phyloP scores from a whole-genome alignment of 371 early-diverging fungal species.

The Smittium culicis region DNA sequence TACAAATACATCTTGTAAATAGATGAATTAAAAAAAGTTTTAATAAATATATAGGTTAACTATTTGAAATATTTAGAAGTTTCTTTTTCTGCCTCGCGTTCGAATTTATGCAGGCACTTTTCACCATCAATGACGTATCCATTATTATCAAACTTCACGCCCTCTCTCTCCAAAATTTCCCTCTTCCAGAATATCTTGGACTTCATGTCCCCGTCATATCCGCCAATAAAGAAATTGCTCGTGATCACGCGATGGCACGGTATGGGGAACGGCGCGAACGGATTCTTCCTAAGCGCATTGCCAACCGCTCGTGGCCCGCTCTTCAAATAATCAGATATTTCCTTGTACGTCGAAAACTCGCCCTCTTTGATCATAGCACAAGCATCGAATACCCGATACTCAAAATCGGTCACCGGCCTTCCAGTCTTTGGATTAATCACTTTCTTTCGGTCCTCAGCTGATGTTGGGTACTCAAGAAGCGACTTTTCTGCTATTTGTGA shows the following conservation, averaged over 20 bases:
- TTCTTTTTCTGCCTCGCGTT: too few species aligned
- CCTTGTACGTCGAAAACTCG: conserved; percentile 58
- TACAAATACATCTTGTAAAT: too few species aligned
- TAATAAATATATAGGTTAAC: too few species aligned
- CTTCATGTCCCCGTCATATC: conserved; percentile 53
- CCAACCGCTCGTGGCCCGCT: conserved; percentile 60
- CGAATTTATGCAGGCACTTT: background rate
- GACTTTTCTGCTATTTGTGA: background rate
- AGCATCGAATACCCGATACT: conserved; percentile 53
- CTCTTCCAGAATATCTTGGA: conserved; percentile 43
- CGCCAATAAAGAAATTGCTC: conserved; percentile 49
- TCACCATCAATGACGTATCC: conserved; percentile 35
- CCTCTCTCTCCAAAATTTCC: conserved; percentile 51
- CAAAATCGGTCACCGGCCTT: conserved; percentile 48
- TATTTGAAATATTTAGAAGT: too few species aligned
- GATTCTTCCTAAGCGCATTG: conserved; percentile 55
- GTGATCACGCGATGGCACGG: conserved; percentile 73
- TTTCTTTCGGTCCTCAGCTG: conserved; percentile 25
- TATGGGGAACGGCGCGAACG: conserved; percentile 58
- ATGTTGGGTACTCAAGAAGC: background rate
- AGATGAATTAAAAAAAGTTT: too few species aligned
- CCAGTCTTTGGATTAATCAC: conserved; percentile 41
- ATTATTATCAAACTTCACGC: conserved; percentile 45
- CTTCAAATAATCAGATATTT: conserved; percentile 44
- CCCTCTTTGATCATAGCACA: conserved; percentile 59